Percentiles rank a stretch among this genome's conserved stretches.
phyloP scores from a whole-genome alignment of 164 flowering plant genomes.

The grape (Vitis vinifera) region ASM3070453v1 NC_081805.1:3325501-3326000 shows the following conservation, averaged over 20 bases:
- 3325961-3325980: not conserved
- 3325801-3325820: no score
- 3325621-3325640: not conserved
- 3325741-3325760: not conserved
- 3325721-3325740: not conserved
- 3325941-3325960: not conserved
- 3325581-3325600: not conserved
- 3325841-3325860: no score
- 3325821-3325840: no score
- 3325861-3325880: no score
- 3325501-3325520: no score
- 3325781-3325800: no score
- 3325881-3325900: no score
- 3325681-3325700: not conserved
- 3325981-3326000: conserved; percentile 1
- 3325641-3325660: conserved; percentile 4
- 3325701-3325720: not conserved
- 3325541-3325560: no score
- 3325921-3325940: no score
- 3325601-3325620: not conserved
- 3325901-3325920: no score
- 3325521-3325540: no score
- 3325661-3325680: not conserved
- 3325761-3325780: not conserved
- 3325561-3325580: not conserved